Evolutionary conservation across 1,284 basidiomycete species (phyloP).

Genomic region (Heliocybe sulcata): DNA sequence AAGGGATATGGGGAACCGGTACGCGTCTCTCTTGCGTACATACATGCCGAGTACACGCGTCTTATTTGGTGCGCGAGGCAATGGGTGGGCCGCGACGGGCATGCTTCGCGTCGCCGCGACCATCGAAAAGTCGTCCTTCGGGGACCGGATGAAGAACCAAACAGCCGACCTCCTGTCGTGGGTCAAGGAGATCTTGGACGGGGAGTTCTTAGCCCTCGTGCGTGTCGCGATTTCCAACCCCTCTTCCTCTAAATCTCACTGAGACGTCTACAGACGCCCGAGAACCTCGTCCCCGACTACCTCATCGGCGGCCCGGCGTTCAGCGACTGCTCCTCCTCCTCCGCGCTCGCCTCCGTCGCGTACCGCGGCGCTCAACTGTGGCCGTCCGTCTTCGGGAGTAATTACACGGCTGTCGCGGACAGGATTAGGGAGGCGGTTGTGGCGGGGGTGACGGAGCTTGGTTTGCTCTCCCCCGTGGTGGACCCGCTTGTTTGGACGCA

Average conservation of each 20-base stretch:
- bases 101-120: conserved; percentile 80
- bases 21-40: conserved; percentile 9
- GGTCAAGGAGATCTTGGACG: conserved; percentile 64
- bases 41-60: conserved; percentile 10
- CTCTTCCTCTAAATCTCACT: not conserved
- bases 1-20: conserved; percentile 65
- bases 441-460: conserved; percentile 16
- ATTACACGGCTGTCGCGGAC: conserved; percentile 17
- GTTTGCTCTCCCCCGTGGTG: conserved; percentile 35
- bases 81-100: conserved; percentile 82
- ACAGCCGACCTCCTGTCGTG: conserved; percentile 57
- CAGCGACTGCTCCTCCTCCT: conserved; percentile 41
- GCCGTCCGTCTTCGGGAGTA: conserved; percentile 13
- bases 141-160: conserved; percentile 40
- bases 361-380: conserved; percentile 30
- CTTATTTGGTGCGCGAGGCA: conserved; percentile 38
- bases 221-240: conserved; percentile 5
- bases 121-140: conserved; percentile 56
- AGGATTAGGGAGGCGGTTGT: conserved; percentile 15
- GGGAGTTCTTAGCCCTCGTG: conserved; percentile 43
- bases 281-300: conserved; percentile 44
- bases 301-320: conserved; percentile 36
- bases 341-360: conserved; percentile 43
- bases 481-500: conserved; percentile 32
- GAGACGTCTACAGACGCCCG: conserved; percentile 18